phyloP scores from a whole-genome alignment of 192 early-diverging fungal genomes.

The Chytriomyces hyalinus region DNA sequence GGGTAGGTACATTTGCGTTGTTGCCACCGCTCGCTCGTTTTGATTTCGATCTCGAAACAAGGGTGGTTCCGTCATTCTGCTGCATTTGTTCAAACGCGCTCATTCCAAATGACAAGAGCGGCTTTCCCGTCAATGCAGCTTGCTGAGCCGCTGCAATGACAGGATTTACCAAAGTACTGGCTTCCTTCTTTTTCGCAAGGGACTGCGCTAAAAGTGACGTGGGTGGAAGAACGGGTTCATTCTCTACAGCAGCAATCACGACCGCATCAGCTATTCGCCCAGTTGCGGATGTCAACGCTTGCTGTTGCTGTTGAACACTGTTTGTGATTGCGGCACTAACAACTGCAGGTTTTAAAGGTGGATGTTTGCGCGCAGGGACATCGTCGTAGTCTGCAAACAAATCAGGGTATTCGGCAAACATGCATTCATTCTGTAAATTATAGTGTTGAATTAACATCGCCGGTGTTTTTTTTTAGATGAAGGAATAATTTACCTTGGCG shows the following conservation, averaged over 20 bases:
- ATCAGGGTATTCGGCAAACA: slow-evolving; percentile 51
- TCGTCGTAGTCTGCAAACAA: slow-evolving; percentile 49
- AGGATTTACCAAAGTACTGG: background rate
- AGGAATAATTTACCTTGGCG: slow-evolving; percentile 63
- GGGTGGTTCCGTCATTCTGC: background rate
- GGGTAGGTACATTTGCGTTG: background rate
- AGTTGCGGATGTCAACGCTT: background rate
- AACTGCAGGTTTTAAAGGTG: background rate
- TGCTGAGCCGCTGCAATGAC: background rate
- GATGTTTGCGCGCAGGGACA: slow-evolving; percentile 35
- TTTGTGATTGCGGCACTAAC: background rate
- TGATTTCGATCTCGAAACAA: background rate
- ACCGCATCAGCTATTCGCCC: background rate
- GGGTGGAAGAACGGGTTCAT: background rate
- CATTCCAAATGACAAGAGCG: slow-evolving; percentile 14
- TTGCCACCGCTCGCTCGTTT: background rate
- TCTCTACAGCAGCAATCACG: background rate
- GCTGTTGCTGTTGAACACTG: background rate
- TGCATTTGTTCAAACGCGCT: background rate
- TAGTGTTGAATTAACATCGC: too few relatives aligned
- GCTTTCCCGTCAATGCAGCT: background rate
- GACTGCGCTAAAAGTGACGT: slow-evolving; percentile 18
- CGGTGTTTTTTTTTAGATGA: background rate
- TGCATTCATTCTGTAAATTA: slow-evolving; percentile 42
- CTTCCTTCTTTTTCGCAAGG: slow-evolving; percentile 4